phyloP scores from a whole-genome alignment of 1,284 basidiomycete genomes.

The Wolfiporia cocos region DNA sequence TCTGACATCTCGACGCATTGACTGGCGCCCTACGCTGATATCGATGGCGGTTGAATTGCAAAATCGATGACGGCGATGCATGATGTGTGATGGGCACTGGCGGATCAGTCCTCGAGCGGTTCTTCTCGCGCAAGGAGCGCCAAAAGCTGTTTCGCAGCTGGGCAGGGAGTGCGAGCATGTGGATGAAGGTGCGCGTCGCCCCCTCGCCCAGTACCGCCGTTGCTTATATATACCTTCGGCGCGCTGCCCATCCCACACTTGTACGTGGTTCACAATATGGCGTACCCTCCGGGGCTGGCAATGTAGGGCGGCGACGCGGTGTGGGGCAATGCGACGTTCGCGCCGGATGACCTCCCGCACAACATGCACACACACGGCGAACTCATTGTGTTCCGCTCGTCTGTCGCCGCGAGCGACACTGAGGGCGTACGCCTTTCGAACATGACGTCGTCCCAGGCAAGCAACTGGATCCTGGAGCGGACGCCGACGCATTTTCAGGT shows the following conservation, averaged over 20 bases:
- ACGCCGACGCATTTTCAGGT: slow-evolving; percentile 84
- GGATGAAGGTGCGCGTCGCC: slow-evolving; percentile 77
- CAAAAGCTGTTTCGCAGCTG: slow-evolving; percentile 91
- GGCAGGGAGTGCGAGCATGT: slow-evolving; percentile 93
- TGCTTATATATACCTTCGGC: too few species aligned
- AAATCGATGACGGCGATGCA: too few species aligned
- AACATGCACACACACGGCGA: slow-evolving; percentile 72
- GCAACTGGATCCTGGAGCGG: slow-evolving; percentile 79
- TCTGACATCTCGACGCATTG: background rate
- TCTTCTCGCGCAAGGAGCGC: slow-evolving; percentile 89
- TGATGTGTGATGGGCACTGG: too few species aligned
- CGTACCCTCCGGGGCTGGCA: too few species aligned
- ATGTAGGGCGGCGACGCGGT: slow-evolving; percentile 89
- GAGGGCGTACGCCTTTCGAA: slow-evolving; percentile 39
- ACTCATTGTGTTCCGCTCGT: slow-evolving; percentile 73
- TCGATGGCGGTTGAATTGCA: too few species aligned
- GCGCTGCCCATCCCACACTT: too few species aligned
- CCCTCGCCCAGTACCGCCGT: too few species aligned
- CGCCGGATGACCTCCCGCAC: slow-evolving; percentile 73
- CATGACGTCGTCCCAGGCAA: slow-evolving; percentile 77
- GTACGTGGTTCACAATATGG: too few species aligned
- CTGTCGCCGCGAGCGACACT: slow-evolving; percentile 20
- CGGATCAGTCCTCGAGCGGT: slow-evolving; percentile 64
- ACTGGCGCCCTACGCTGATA: too few species aligned
- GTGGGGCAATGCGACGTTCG: slow-evolving; percentile 77